Percentiles rank a stretch among this genome's conserved stretches.
Evolutionary conservation across 345 rosid species (phyloP).

Genomic region (Eucalyptus paniculata): DNA sequence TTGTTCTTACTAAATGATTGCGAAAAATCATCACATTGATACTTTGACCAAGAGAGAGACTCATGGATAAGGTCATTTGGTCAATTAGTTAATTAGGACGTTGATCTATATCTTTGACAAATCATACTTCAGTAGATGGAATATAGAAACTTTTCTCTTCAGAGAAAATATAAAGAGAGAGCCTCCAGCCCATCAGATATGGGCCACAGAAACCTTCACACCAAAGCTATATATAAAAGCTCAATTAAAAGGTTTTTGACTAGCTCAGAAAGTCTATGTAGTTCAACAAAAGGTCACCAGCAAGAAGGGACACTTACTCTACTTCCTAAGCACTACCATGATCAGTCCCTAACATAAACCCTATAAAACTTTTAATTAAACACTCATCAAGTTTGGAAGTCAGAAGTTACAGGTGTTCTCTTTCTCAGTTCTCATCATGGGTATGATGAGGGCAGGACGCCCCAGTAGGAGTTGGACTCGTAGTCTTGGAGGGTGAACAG

Average conservation of each 20-base stretch:
- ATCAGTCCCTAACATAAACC: background rate
- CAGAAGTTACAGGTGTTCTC: background rate
- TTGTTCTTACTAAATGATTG: background rate
- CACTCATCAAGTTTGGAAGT: background rate
- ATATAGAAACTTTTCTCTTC: background rate
- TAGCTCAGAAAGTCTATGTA: background rate
- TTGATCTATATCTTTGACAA: background rate
- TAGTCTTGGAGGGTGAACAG: conserved; percentile 20
- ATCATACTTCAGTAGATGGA: background rate
- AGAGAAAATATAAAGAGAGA: background rate
- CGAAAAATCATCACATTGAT: background rate
- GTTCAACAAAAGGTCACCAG: conserved; percentile 17
- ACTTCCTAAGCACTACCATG: background rate
- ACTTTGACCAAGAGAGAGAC: background rate
- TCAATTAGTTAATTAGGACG: background rate
- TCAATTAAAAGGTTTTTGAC: background rate
- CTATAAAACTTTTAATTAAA: background rate
- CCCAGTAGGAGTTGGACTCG: background rate
- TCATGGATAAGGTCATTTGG: background rate
- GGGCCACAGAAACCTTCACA: background rate
- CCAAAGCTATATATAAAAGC: background rate
- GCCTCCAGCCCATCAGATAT: background rate
- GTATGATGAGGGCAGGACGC: background rate
- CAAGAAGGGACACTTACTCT: conserved; percentile 10
- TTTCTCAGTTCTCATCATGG: background rate